Evolutionary conservation across 345 rosid species (phyloP).

Genomic region (Moringa oleifera): DNA sequence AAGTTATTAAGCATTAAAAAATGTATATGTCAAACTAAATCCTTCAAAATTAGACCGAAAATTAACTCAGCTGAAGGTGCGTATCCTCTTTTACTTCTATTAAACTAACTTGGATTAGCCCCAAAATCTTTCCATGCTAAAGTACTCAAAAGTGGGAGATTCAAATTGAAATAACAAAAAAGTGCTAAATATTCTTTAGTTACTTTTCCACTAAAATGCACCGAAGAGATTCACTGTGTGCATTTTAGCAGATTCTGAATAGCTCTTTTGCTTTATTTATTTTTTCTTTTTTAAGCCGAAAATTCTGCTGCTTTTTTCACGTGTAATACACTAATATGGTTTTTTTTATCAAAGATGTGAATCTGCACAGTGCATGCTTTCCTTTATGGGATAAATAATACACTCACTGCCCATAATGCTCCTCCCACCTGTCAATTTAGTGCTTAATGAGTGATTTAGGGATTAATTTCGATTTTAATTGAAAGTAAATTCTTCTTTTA

Average conservation of each 20-base stretch:
- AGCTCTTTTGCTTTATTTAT: conserved; percentile 15
- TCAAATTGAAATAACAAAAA: not conserved
- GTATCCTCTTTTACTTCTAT: too few relatives aligned
- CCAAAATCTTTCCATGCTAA: not conserved
- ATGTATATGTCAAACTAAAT: too few relatives aligned
- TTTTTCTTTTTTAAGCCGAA: conserved; percentile 5
- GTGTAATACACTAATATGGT: conserved; percentile 27
- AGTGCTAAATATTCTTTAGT: conserved; percentile 7
- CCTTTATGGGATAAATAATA: conserved; percentile 18
- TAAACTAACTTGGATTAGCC: conserved; percentile 14
- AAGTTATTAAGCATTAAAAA: too few relatives aligned
- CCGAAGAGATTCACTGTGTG: not conserved
- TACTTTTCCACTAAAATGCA: conserved; percentile 3
- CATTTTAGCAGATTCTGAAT: not conserved
- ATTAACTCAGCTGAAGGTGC: too few relatives aligned
- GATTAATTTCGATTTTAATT: too few relatives aligned
- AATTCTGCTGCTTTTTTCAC: conserved; percentile 42
- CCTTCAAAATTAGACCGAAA: too few relatives aligned
- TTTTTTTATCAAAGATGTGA: conserved; percentile 18
- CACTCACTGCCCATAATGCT: too few relatives aligned
- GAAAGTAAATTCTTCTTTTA: too few relatives aligned
- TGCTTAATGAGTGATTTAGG: too few relatives aligned
- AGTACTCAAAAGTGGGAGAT: conserved; percentile 8
- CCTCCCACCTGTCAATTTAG: too few relatives aligned
- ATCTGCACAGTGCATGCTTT: conserved; percentile 26